These are phyloP conservation scores for Phyllosticta paracitricarpa DNA, from an alignment of 2,329 filamentous ascomycete genomes.

Conservation along the genomic window DNA sequence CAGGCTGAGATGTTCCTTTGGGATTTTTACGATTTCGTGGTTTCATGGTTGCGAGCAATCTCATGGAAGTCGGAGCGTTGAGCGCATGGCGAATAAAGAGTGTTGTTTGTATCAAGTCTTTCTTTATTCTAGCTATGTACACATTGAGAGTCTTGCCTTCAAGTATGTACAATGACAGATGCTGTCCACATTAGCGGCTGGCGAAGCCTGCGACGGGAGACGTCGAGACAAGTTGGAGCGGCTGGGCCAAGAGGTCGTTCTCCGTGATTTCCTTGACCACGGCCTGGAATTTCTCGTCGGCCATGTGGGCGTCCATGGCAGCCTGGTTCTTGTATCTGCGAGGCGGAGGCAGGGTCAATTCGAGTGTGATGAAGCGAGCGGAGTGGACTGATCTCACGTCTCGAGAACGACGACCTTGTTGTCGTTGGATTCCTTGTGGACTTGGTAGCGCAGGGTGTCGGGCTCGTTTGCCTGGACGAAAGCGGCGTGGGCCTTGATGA, in stretches of 20 bases:
- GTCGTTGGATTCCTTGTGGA: constrained; percentile 21
- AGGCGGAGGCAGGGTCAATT: neutral
- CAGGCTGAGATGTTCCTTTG: neutral
- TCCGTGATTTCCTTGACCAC: constrained; percentile 14
- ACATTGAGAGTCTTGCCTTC: neutral
- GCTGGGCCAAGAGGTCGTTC: constrained; percentile 12
- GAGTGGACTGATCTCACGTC: constrained; percentile 15
- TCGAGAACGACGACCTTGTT: constrained; percentile 23
- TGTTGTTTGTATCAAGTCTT: neutral
- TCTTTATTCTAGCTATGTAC: neutral
- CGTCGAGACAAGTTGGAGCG: neutral
- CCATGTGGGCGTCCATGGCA: constrained; percentile 18
- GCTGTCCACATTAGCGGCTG: neutral
- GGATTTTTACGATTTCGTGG: neutral
- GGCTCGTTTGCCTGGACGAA: constrained; percentile 24
- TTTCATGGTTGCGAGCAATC: neutral
- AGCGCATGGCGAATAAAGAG: neutral
- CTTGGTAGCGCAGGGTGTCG: constrained; percentile 23
- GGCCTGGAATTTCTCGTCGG: constrained; percentile 17
- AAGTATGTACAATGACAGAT: neutral
- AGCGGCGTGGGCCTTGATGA: constrained; percentile 17
- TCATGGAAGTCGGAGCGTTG: neutral
- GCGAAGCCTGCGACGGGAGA: neutral
- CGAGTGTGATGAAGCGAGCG: neutral
- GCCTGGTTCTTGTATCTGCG: constrained; percentile 23